Evolutionary conservation across 2,329 filamentous ascomycete species (phyloP).

Genomic region (Chaetomiaceae sp.): DNA sequence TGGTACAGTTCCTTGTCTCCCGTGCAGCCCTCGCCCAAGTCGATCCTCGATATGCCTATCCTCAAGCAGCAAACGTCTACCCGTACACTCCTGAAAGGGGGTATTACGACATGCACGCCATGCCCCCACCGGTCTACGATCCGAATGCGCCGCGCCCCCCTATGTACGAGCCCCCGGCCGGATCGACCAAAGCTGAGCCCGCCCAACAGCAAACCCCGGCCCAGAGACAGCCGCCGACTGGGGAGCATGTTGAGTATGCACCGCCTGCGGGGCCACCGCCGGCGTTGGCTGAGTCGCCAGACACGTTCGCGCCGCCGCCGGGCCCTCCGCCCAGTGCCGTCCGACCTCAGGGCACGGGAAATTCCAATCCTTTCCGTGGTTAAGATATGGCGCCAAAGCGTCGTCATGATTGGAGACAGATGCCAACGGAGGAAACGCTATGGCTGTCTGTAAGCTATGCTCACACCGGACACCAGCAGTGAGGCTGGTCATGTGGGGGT

Average conservation of each 20-base stretch:
- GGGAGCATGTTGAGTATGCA: constrained; percentile 32
- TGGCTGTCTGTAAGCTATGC: too few relatives aligned
- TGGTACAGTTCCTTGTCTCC: constrained; percentile 45
- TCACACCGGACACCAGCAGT: too few relatives aligned
- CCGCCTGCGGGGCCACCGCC: constrained; percentile 44
- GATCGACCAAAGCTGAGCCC: constrained; percentile 48
- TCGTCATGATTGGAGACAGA: too few relatives aligned
- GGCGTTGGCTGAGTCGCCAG: constrained; percentile 9
- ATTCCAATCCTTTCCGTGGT: constrained; percentile 19
- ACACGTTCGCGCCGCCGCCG: constrained; percentile 7
- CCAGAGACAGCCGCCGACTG: constrained; percentile 21
- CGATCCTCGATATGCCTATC: constrained; percentile 45
- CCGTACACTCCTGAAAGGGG: constrained; percentile 34
- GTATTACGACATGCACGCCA: constrained; percentile 44
- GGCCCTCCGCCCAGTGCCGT: constrained; percentile 13
- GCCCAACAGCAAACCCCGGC: constrained; percentile 35
- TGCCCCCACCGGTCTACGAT: constrained; percentile 54
- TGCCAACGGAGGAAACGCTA: too few relatives aligned
- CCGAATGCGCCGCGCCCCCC: constrained; percentile 46
- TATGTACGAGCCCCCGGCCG: constrained; percentile 41
- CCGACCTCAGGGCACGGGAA: constrained; percentile 21
- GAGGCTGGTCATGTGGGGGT: too few relatives aligned
- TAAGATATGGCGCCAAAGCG: neutral
- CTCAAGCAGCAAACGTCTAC: constrained; percentile 33
- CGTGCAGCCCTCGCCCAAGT: constrained; percentile 39